phyloP scores from a whole-genome alignment of 2,329 filamentous ascomycete species.

The Verticillium longisporum region DNA sequence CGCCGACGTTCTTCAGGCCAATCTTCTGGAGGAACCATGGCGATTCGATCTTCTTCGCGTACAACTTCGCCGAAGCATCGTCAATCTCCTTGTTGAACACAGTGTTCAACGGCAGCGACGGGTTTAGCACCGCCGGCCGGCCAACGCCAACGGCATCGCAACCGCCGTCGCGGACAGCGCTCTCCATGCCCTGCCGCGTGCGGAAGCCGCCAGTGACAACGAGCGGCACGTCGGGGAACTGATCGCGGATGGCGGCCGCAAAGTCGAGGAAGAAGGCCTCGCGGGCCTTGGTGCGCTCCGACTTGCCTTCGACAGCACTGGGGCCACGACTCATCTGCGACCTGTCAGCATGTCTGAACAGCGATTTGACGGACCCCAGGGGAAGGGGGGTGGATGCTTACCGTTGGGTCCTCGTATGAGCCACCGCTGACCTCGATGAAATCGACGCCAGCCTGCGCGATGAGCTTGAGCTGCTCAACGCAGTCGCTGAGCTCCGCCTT shows the following conservation, averaged over 20 bases:
- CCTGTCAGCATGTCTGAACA: not conserved
- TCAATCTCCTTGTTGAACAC: constrained; percentile 25
- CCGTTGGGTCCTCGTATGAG: constrained; percentile 44
- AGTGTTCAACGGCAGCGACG: constrained; percentile 25
- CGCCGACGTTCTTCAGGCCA: constrained; percentile 12
- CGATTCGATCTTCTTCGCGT: constrained; percentile 15
- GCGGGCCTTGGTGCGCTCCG: constrained; percentile 41
- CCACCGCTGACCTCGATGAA: constrained; percentile 65
- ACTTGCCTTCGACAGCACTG: constrained; percentile 12
- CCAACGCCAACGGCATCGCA: constrained; percentile 36
- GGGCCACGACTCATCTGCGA: not conserved
- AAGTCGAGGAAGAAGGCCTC: constrained; percentile 67
- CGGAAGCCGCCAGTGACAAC: constrained; percentile 61
- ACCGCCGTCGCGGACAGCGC: constrained; percentile 25
- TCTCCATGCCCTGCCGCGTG: constrained; percentile 33
- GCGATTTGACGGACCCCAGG: too few species aligned
- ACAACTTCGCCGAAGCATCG: constrained; percentile 25
- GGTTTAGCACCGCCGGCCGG: constrained; percentile 29
- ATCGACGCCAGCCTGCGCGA: constrained; percentile 47
- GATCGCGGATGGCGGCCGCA: constrained; percentile 40
- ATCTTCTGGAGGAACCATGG: constrained; percentile 17
- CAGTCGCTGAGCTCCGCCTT: constrained; percentile 39
- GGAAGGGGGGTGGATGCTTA: constrained; percentile 17
- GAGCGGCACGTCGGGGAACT: constrained; percentile 35
- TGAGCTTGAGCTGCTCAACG: constrained; percentile 49